A percentile compares a stretch with the other conserved stretches of the same genome.
Evolutionary conservation across 768 basidiomycete genomes (phyloP).

Genomic region (Sutorius australiensis): DNA sequence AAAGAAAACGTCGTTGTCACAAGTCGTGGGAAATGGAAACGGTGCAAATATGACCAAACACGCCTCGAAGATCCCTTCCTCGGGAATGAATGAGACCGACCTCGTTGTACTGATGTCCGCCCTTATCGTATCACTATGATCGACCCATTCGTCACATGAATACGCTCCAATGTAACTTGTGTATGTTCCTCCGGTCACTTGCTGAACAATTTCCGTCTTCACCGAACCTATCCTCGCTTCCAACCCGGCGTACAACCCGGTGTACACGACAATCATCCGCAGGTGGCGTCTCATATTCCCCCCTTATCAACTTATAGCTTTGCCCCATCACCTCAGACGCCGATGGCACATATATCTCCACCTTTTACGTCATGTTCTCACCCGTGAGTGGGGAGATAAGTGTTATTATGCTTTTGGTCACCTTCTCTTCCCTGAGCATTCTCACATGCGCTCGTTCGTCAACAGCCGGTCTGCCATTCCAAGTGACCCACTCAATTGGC

Average conservation of each 20-base stretch:
- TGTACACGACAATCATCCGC: conserved; percentile 7
- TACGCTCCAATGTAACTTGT: conserved; percentile 6
- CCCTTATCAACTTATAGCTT: conserved; percentile 3
- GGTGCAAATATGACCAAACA: conserved; percentile 13
- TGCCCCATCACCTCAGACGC: neutral
- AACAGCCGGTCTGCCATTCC: neutral
- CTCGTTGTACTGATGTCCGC: conserved; percentile 12
- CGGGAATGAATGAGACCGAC: conserved; percentile 14
- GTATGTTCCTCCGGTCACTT: neutral
- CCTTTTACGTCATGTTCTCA: conserved; percentile 17
- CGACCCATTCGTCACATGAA: conserved; percentile 13
- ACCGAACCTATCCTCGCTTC: neutral
- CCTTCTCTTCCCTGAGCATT: conserved; percentile 2
- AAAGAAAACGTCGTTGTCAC: neutral
- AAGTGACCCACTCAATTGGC: neutral
- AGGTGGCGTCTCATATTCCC: conserved; percentile 2
- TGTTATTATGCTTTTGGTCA: conserved; percentile 1
- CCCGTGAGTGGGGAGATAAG: conserved; percentile 3
- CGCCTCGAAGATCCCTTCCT: neutral
- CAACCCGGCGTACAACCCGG: too few species aligned
- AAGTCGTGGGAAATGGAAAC: neutral
- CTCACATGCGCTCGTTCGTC: neutral
- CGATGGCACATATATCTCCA: neutral
- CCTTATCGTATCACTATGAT: conserved; percentile 12
- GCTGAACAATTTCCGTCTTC: conserved; percentile 13